phyloP scores from a whole-genome alignment of 345 rosid genomes.

The Dovyalis caffra region DNA sequence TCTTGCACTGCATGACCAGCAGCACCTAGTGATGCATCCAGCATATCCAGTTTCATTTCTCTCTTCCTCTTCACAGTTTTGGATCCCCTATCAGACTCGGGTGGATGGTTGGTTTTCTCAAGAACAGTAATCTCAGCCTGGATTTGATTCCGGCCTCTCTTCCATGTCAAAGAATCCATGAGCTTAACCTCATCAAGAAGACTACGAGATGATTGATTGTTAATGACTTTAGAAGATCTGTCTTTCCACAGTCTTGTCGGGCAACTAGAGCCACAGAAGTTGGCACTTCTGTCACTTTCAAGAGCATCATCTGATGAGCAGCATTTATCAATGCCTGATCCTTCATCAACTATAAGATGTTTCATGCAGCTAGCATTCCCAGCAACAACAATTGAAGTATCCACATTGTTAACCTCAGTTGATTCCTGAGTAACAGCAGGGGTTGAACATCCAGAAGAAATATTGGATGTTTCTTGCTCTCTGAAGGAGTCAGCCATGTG shows the following conservation, averaged over 20 bases:
- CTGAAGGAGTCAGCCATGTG: slow-evolving; percentile 23
- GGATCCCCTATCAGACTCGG: slow-evolving; percentile 11
- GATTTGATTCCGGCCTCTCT: slow-evolving; percentile 29
- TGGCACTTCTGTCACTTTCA: slow-evolving; percentile 47
- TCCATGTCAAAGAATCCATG: slow-evolving; percentile 44
- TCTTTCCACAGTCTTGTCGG: slow-evolving; percentile 19
- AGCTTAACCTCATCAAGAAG: slow-evolving; percentile 61
- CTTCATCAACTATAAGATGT: slow-evolving; percentile 43
- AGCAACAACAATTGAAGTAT: slow-evolving; percentile 29
- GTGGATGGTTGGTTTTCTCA: slow-evolving; percentile 25
- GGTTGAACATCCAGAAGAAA: slow-evolving; percentile 47
- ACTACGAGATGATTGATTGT: slow-evolving; percentile 31
- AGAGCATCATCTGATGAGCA: slow-evolving; percentile 48
- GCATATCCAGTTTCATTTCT: slow-evolving; percentile 22
- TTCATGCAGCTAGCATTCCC: slow-evolving; percentile 24
- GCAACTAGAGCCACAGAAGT: slow-evolving; percentile 23
- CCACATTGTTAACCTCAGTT: slow-evolving; percentile 28
- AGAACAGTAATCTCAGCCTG: slow-evolving; percentile 17
- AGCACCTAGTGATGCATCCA: slow-evolving; percentile 16
- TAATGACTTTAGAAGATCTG: slow-evolving; percentile 13
- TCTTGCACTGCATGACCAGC: slow-evolving; percentile 10
- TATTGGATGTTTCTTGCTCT: slow-evolving; percentile 40
- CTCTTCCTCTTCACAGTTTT: slow-evolving; percentile 40
- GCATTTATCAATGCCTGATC: slow-evolving; percentile 46
- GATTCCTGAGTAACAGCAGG: slow-evolving; percentile 45